A percentile compares a stretch with the other conserved stretches of the same genome.
These are phyloP conservation scores for Alternaria alternata DNA, from an alignment of 2,329 filamentous ascomycete genomes.

Conservation along the genomic window DNA sequence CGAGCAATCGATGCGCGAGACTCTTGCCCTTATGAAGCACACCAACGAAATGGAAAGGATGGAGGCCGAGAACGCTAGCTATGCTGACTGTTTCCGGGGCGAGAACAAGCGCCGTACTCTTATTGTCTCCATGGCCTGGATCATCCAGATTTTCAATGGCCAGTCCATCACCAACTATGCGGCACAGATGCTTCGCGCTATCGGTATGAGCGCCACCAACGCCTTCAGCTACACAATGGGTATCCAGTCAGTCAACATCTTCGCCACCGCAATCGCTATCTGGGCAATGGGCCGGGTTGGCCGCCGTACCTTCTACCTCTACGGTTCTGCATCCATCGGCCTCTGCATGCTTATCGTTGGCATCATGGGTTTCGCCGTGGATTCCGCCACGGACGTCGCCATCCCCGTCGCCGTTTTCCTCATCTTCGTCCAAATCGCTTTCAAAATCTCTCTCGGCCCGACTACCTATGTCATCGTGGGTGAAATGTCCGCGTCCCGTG, in stretches of 20 bases:
- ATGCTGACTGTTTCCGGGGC: slow-evolving; percentile 81
- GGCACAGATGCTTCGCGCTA: slow-evolving; percentile 53
- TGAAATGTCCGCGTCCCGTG: slow-evolving; percentile 79
- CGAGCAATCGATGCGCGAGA: slow-evolving; percentile 54
- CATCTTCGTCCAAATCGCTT: slow-evolving; percentile 24
- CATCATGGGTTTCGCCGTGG: slow-evolving; percentile 21
- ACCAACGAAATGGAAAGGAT: slow-evolving; percentile 78
- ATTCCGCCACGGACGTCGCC: slow-evolving; percentile 17
- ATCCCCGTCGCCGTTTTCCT: slow-evolving; percentile 25
- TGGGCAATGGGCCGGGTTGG: slow-evolving; percentile 78
- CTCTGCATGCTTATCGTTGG: slow-evolving; percentile 11
- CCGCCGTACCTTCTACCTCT: slow-evolving; percentile 61
- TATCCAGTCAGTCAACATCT: slow-evolving; percentile 69
- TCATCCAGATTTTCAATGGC: slow-evolving; percentile 47
- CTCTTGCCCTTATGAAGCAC: slow-evolving; percentile 84
- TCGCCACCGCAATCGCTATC: slow-evolving; percentile 80
- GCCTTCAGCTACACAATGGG: slow-evolving; percentile 56
- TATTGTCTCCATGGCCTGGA: slow-evolving; percentile 60
- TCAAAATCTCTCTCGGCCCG: slow-evolving; percentile 68
- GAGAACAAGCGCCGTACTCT: slow-evolving; percentile 62
- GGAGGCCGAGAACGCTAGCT: slow-evolving; percentile 70
- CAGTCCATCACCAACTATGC: slow-evolving; percentile 32
- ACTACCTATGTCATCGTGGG: slow-evolving; percentile 85
- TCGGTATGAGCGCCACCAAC: slow-evolving; percentile 46
- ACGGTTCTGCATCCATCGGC: slow-evolving; percentile 19